Percentiles rank a stretch among this genome's conserved stretches.
Evolutionary conservation across 192 early-diverging fungal genomes (phyloP).

Genomic region (Linnemannia hyalina): DNA sequence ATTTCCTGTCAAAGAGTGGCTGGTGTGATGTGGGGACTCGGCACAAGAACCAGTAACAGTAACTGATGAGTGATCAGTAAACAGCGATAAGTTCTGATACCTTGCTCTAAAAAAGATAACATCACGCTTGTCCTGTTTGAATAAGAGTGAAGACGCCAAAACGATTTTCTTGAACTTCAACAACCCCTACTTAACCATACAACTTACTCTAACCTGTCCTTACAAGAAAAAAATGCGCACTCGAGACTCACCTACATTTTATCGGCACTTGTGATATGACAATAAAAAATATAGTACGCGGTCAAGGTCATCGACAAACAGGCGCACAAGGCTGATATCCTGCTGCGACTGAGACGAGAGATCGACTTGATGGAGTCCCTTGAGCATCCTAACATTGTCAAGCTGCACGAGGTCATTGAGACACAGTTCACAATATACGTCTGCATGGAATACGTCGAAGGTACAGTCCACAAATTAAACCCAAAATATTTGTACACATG

Average conservation of each 20-base stretch:
- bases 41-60: slow-evolving; percentile 2
- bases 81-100: neutral
- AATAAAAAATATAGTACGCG: slow-evolving; percentile 30
- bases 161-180: neutral
- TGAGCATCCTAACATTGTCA: slow-evolving; percentile 91
- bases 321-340: slow-evolving; percentile 64
- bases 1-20: neutral
- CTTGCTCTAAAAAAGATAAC: neutral
- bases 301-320: slow-evolving; percentile 68
- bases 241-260: neutral
- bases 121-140: neutral
- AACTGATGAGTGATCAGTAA: neutral
- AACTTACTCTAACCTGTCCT: neutral
- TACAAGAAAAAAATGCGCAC: neutral
- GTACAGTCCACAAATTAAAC: neutral
- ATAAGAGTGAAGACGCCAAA: too few species aligned
- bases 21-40: neutral
- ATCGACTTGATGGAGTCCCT: slow-evolving; percentile 86
- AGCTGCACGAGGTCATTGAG: slow-evolving; percentile 86
- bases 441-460: slow-evolving; percentile 88
- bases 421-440: slow-evolving; percentile 85
- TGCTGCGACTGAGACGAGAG: slow-evolving; percentile 83
- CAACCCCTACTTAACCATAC: neutral
- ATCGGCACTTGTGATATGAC: neutral
- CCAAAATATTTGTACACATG: neutral